A percentile compares a stretch with the other conserved stretches of the same genome.
Conservation (phyloP, 345 rosid genomes). For the Limnanthes douglasii region DNA sequence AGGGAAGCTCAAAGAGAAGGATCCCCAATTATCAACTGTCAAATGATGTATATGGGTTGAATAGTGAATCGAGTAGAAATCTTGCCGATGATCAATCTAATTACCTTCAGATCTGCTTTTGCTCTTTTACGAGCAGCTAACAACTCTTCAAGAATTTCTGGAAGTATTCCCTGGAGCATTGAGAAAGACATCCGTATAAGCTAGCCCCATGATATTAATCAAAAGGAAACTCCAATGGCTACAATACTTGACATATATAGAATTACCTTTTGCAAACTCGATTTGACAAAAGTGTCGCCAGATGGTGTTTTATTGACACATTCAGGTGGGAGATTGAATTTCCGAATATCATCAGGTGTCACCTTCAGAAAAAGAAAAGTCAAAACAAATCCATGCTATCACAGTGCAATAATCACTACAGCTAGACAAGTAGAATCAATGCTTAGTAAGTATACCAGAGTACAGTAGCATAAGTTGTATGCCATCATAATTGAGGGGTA, state of each 20-base stretch:
- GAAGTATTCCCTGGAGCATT: conserved; percentile 78
- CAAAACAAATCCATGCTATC: conserved; percentile 3
- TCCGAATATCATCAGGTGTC: conserved; percentile 77
- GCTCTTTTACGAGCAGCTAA: conserved; percentile 90
- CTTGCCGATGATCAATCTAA: too few relatives aligned
- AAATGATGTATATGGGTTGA: too few relatives aligned
- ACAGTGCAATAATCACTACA: too few relatives aligned
- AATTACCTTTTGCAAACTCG: conserved; percentile 67
- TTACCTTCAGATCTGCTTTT: conserved; percentile 87
- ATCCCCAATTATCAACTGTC: too few relatives aligned
- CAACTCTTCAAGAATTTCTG: conserved; percentile 96
- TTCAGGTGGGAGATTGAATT: conserved; percentile 73
- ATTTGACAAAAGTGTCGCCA: conserved; percentile 87
- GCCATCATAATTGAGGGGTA: conserved; percentile 99
- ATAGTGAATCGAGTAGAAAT: too few relatives aligned
- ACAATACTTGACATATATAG: neutral
- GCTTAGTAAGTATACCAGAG: conserved; percentile 42
- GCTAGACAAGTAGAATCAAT: neutral
- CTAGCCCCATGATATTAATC: neutral
- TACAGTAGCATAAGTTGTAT: conserved; percentile 90
- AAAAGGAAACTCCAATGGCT: conserved; percentile 3
- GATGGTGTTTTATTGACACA: conserved; percentile 80
- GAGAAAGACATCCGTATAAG: conserved; percentile 2
- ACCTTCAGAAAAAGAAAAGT: conserved; percentile 32
- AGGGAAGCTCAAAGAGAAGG: too few relatives aligned